These are phyloP conservation scores for Vigna trinervia DNA, from an alignment of 306 rosid genomes.

Conservation along the genomic window DNA sequence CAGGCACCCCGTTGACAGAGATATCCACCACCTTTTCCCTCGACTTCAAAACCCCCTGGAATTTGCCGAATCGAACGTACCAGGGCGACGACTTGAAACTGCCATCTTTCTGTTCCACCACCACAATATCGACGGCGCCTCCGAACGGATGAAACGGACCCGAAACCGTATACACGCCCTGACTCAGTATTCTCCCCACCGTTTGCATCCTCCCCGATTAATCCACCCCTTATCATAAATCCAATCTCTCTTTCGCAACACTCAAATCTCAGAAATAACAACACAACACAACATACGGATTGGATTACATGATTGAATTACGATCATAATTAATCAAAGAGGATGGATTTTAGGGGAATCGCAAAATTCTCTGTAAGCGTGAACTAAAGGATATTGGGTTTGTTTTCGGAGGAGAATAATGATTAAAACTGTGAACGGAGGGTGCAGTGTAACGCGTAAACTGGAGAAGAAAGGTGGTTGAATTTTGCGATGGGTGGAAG, in stretches of 20 bases:
- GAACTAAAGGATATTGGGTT: background rate
- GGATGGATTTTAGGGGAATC: background rate
- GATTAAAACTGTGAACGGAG: background rate
- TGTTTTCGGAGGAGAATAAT: background rate
- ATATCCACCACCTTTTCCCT: slow-evolving; percentile 73
- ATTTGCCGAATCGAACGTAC: slow-evolving; percentile 91
- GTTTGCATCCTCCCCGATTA: slow-evolving; percentile 70
- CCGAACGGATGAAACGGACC: slow-evolving; percentile 95
- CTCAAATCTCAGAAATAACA: background rate
- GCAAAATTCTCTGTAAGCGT: background rate
- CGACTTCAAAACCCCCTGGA: slow-evolving; percentile 87
- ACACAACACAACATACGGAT: background rate
- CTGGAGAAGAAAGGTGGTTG: background rate
- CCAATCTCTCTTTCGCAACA: background rate
- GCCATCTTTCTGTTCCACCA: slow-evolving; percentile 84
- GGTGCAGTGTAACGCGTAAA: background rate
- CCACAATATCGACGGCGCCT: slow-evolving; percentile 95
- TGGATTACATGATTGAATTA: background rate
- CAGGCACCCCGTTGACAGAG: slow-evolving; percentile 71
- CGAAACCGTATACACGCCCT: slow-evolving; percentile 78
- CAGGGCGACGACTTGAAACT: slow-evolving; percentile 90
- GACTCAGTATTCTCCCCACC: slow-evolving; percentile 77
- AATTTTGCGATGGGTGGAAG: background rate
- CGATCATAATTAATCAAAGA: background rate
- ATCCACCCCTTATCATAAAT: slow-evolving; percentile 27